Evolutionary conservation across 2,329 filamentous ascomycete genomes (phyloP).

Genomic region (Hymenoscyphus repandus): DNA sequence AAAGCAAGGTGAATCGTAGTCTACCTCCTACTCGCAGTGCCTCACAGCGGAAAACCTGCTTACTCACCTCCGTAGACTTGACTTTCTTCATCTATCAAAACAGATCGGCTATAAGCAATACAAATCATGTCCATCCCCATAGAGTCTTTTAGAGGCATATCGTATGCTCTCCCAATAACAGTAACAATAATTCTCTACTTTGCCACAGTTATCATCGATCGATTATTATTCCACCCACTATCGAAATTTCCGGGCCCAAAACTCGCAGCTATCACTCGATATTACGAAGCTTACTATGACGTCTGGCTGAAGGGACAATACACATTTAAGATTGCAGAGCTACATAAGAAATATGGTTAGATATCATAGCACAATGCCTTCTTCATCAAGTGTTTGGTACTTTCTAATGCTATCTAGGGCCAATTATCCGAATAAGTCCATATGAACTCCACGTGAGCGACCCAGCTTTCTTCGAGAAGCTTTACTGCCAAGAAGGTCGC

Average conservation of each 20-base stretch:
- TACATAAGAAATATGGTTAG: slow-evolving; percentile 16
- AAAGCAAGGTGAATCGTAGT: no score
- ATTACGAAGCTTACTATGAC: slow-evolving; percentile 12
- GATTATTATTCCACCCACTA: slow-evolving; percentile 3
- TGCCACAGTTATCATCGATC: slow-evolving; percentile 1
- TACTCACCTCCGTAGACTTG: no score
- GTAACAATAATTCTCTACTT: no score
- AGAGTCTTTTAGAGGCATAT: no score
- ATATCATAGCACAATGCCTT: not conserved
- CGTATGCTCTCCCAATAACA: no score
- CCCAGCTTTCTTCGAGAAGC: slow-evolving; percentile 19
- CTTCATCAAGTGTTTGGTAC: not conserved
- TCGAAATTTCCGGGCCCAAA: slow-evolving; percentile 15
- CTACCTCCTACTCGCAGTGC: no score
- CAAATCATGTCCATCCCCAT: no score
- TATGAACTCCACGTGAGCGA: slow-evolving; percentile 28
- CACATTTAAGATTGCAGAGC: slow-evolving; percentile 10
- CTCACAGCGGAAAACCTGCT: no score
- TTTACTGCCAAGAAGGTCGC: slow-evolving; percentile 16
- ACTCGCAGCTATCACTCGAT: slow-evolving; percentile 12
- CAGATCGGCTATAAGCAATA: no score
- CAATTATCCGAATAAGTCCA: slow-evolving; percentile 29
- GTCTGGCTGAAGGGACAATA: slow-evolving; percentile 8
- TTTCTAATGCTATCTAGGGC: slow-evolving; percentile 10
- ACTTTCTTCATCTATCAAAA: no score